Base-by-base conservation (phyloP, 176 grass and related monocot species). In the Raddia guianensis region DNA sequence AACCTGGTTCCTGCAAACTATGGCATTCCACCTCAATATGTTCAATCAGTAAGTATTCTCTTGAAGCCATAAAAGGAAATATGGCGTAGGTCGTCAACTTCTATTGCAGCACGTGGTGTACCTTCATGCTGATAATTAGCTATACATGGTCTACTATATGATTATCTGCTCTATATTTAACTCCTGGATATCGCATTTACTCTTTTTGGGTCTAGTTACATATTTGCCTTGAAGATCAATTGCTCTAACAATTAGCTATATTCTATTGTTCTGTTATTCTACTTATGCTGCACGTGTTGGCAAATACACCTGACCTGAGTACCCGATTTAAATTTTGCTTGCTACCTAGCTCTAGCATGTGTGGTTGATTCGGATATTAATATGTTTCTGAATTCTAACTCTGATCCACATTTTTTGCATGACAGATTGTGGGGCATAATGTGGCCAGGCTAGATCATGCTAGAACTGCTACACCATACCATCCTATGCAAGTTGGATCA, bases 1-100 rank as follows among this genome's bases (percentile, higher is more conserved):
- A 98, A 87, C 63, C 43, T 95, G 18, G 61, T 71, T 85, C 43
- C 88, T 76, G 78, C 62, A 71, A 92, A 91, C 78, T 82, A 64
- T 89, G 86, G 60, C 50, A 67, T 87, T 81, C 54, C 76, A 66
- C 71, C 88, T 77, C 86, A 89, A 54, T 91, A 91, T 82, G 61
- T 73, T 82, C 86, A 73, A 45, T 46, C 89, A 66, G 92, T 91
- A 89, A 84, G 89, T 91, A 63, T 84, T 64, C 44, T 62, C 8
- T 77, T 80, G 18, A 72, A 52, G 48, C 68, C 18, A 77, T 37
- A 18, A 53, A 14, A 76, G 49, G 14, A 80, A 71, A 32, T 73
- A 34, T 18, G 37, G 35, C 10, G 40, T 32, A 33, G 33, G 58
- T 49, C 49, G n/a, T 57, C 12, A 83, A 72, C 6, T 78, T 13